Evolutionary conservation across 306 rosid species (phyloP), one percentile per base, ranked within the genome.

Genomic region (Vigna nakashimae): DNA sequence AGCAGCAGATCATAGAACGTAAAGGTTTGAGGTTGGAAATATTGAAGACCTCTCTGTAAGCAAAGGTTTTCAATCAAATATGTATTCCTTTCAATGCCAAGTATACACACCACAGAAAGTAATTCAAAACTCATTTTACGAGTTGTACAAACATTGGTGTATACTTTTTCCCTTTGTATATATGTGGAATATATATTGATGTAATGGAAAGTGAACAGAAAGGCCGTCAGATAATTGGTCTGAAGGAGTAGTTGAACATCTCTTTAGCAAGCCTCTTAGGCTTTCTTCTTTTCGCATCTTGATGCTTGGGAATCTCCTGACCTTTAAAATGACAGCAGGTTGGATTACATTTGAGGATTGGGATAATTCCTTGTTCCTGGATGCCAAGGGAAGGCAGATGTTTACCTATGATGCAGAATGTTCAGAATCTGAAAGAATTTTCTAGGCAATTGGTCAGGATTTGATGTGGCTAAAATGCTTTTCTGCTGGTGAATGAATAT

Each of bases 21-120:
- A 71, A 63, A 53, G 82, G 79, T 45, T 71, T 65, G 71, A 28
- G 71, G 67, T 72, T 71, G 68, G 73, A 53, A 42, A 69, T 70
- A 50, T 53, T 60, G 65, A 75, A 79, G 69, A 55, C 56, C 69
- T 48, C 60, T 56, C 60, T 68, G 73, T 74, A 72, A 65, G 68
- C 60, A 69, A 79, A 59, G 36, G 70, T 65, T 71, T 63, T 70
- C n/a, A 15, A 69, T 59, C 0, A n/a, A 24, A 43, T 65, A 6
- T 70, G 46, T 7, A 6, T 36, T 82, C 38, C 65, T 65, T 48
- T 73, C 58, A 26, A 72, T 65, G 55, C 51, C 45, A 43, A 76
- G 30, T 66, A n/a, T 58, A 81, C 36, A 67, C 73, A 30, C 34
- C 64, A 63, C 2, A 12, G 20, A 69, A 65, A 28, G 20, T 32